Evolutionary conservation across 805 yeast species (phyloP).

Genomic region (Metschnikowia continentalis): DNA sequence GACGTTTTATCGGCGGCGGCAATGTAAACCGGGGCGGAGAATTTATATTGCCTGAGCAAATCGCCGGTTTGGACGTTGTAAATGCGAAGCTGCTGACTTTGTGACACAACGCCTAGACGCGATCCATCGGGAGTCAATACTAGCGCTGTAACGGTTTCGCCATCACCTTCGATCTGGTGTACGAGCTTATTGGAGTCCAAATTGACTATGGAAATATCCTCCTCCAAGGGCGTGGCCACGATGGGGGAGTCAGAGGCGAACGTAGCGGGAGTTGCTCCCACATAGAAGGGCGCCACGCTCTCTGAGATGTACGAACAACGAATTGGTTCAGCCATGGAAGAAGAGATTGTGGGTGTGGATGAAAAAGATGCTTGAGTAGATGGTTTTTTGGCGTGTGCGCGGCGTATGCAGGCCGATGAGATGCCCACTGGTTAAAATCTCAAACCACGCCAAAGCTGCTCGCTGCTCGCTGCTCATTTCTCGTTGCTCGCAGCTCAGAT

Average conservation of each 20-base stretch:
- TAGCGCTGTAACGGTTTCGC: constrained; percentile 70
- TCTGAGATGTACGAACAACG: constrained; percentile 14
- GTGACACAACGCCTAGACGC: constrained; percentile 68
- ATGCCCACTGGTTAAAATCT: constrained; percentile 2
- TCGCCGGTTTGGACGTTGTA: constrained; percentile 43
- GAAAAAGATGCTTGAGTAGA: neutral
- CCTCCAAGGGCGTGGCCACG: constrained; percentile 77
- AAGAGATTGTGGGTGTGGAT: neutral
- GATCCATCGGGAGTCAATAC: constrained; percentile 73
- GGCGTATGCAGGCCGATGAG: constrained; percentile 17
- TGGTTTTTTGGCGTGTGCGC: neutral
- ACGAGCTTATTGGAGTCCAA: constrained; percentile 53
- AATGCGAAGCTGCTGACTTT: constrained; percentile 76
- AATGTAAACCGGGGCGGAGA: constrained; percentile 79
- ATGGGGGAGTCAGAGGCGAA: constrained; percentile 57
- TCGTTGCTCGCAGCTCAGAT: too few species aligned
- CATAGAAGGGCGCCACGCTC: constrained; percentile 75
- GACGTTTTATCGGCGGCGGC: constrained; percentile 76
- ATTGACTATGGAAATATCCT: constrained; percentile 69
- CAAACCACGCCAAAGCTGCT: too few species aligned
- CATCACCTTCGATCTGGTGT: constrained; percentile 76
- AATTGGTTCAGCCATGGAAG: constrained; percentile 16
- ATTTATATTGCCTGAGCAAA: constrained; percentile 49
- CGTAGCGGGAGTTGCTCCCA: constrained; percentile 77
- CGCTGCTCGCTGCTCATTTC: too few species aligned